Base-by-base conservation (phyloP, 2,329 filamentous ascomycete genomes). In the Exophiala oligosperma region DNA sequence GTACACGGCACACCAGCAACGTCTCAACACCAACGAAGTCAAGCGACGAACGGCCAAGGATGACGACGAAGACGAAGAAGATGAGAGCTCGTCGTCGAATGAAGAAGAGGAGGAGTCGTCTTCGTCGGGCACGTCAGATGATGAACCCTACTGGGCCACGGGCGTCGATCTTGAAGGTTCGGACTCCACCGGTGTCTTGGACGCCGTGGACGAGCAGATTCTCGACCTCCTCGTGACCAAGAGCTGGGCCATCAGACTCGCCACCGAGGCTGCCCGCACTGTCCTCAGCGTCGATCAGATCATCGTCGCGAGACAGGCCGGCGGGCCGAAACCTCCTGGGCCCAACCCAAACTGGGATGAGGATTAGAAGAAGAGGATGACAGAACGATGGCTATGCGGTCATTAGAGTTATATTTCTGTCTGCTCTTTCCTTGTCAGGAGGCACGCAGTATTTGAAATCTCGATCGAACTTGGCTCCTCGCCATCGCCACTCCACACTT, bases 211-310 rank as follows among this genome's bases (percentile, higher is more conserved):
- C 29, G 87, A 92, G 69, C 91, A 91, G 52, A 97, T 99, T 66
- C 81, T 99, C 55, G 95, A 99, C 73, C 82, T 99, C 44, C 83
- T 97, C 77, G 86, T 92, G 61, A 87, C 89, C 65, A 99, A 99
- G 84, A 88, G 87, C 71, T 97, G 92, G 93, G 94, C 94, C 48
- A 96, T 99, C 76, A 94, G 94, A 79, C 82, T 99, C 64, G 95
- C 94, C 38, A 97, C 93, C 24, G 94, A 99, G 77, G 89, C 94
- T 41, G 93, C 92, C 53, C 85, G 94, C 69, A 99, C 94, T 49
- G 89, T 99, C 29, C 80, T 99, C 64, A 96, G 92, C 49, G 94
- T 99, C 40, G 94, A 99, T 76, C 95, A 99, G 79, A 99, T 99
- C 72, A 99, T 99, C 72, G 94, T 99, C 57, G 92, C 95, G 63